Evolutionary conservation across 2,329 filamentous ascomycete genomes (phyloP).

Genomic region (Furcasterigmium furcatum): DNA sequence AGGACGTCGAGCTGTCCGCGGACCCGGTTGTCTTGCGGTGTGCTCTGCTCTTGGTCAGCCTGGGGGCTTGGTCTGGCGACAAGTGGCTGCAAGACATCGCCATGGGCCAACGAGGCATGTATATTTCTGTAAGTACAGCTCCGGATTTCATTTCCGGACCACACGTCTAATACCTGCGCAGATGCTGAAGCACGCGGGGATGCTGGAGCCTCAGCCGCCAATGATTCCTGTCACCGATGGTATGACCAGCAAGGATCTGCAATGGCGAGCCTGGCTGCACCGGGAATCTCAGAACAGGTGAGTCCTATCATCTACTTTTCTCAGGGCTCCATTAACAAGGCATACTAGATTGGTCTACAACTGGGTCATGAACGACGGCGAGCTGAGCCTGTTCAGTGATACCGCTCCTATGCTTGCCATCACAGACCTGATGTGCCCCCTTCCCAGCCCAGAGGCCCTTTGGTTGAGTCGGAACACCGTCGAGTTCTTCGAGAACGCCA

Average conservation of each 20-base stretch:
- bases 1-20: slow-evolving; percentile 64
- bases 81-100: slow-evolving; percentile 78
- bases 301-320: slow-evolving; percentile 19
- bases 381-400: slow-evolving; percentile 65
- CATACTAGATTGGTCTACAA: slow-evolving; percentile 63
- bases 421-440: slow-evolving; percentile 60
- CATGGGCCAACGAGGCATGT: slow-evolving; percentile 72
- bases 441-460: slow-evolving; percentile 58
- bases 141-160: background rate
- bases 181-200: slow-evolving; percentile 69
- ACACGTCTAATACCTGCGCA: slow-evolving; percentile 17
- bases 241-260: slow-evolving; percentile 41
- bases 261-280: slow-evolving; percentile 63
- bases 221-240: slow-evolving; percentile 40
- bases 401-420: slow-evolving; percentile 60
- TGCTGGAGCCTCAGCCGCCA: slow-evolving; percentile 52
- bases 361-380: slow-evolving; percentile 73
- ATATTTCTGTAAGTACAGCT: slow-evolving; percentile 54
- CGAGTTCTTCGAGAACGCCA: slow-evolving; percentile 58
- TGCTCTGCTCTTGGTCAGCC: slow-evolving; percentile 63
- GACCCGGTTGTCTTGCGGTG: slow-evolving; percentile 63
- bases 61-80: slow-evolving; percentile 71
- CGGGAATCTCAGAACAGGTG: slow-evolving; percentile 62
- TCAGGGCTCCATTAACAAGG: slow-evolving; percentile 16
- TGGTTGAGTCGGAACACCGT: slow-evolving; percentile 58